phyloP scores from a whole-genome alignment of 2,329 filamentous ascomycete species.

The Fusarium graminum region DNA sequence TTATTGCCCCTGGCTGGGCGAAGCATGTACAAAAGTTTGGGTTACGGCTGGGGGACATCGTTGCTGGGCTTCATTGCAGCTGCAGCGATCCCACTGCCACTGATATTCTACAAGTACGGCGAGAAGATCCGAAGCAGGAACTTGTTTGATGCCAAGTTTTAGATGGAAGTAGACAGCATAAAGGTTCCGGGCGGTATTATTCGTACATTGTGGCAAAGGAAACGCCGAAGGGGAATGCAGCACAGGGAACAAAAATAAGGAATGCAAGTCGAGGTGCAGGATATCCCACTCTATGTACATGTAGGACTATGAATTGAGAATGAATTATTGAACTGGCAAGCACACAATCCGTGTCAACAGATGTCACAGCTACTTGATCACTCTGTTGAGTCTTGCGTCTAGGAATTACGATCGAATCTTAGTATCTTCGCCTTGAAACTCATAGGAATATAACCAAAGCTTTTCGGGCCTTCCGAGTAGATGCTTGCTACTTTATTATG shows the following conservation, averaged over 20 bases:
- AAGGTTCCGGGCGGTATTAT: not conserved
- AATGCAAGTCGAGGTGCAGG: not conserved
- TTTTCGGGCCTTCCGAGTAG: too few species aligned
- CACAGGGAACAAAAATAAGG: not conserved
- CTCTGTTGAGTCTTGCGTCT: not conserved
- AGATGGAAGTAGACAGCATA: not conserved
- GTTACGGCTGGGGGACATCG: conserved; percentile 63
- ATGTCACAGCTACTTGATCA: not conserved
- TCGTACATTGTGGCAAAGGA: not conserved
- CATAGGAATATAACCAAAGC: not conserved
- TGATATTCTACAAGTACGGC: conserved; percentile 56
- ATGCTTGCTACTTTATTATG: not conserved
- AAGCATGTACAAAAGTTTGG: conserved; percentile 54
- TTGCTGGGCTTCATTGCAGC: conserved; percentile 64
- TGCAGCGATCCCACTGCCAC: conserved; percentile 55
- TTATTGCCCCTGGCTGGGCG: conserved; percentile 70
- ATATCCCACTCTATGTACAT: not conserved
- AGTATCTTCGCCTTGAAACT: not conserved
- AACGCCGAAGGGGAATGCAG: not conserved
- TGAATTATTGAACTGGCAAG: not conserved
- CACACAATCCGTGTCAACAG: not conserved
- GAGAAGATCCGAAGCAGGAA: conserved; percentile 53
- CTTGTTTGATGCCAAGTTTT: conserved; percentile 46
- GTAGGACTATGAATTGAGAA: not conserved
- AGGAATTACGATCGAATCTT: not conserved